Percentiles rank a stretch among this genome's conserved stretches.
Evolutionary conservation across 2,329 filamentous ascomycete genomes (phyloP).

Genomic region (Fulvia fulva): DNA sequence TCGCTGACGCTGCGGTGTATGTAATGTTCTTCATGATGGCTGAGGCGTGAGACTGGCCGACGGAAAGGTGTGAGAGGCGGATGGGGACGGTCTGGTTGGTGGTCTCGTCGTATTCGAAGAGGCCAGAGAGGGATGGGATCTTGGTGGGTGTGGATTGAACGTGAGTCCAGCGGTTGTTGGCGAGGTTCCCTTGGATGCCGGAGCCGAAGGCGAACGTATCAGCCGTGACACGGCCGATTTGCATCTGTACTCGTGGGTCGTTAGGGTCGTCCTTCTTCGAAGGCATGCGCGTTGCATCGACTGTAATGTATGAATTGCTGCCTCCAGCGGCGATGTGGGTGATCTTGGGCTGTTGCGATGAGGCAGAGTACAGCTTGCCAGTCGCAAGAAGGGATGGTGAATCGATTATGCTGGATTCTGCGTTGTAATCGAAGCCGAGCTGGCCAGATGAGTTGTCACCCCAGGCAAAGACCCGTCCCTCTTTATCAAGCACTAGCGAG

Average conservation of each 20-base stretch:
- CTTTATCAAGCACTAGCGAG: slow-evolving; percentile 70
- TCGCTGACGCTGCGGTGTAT: slow-evolving; percentile 45
- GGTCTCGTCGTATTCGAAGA: slow-evolving; percentile 82
- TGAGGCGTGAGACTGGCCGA: slow-evolving; percentile 75
- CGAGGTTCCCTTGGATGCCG: slow-evolving; percentile 78
- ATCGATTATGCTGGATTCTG: slow-evolving; percentile 60
- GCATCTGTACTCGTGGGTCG: slow-evolving; percentile 34
- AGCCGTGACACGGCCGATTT: slow-evolving; percentile 57
- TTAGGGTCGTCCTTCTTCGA: slow-evolving; percentile 32
- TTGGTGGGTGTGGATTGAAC: slow-evolving; percentile 73
- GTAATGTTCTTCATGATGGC: slow-evolving; percentile 80
- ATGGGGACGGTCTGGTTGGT: slow-evolving; percentile 69
- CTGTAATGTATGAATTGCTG: slow-evolving; percentile 77
- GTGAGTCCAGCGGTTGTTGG: slow-evolving; percentile 86
- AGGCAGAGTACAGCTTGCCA: slow-evolving; percentile 67
- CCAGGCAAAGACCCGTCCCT: slow-evolving; percentile 78
- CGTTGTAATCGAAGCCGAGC: slow-evolving; percentile 71
- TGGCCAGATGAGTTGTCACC: slow-evolving; percentile 92
- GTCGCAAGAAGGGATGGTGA: slow-evolving; percentile 67
- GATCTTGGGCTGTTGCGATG: slow-evolving; percentile 60
- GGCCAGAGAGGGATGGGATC: slow-evolving; percentile 74
- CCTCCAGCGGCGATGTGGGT: slow-evolving; percentile 83
- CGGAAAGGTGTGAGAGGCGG: slow-evolving; percentile 65
- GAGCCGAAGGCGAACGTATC: slow-evolving; percentile 87
- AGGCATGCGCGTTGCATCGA: slow-evolving; percentile 67